These are phyloP conservation scores for Aspergillus arachidicola DNA, from an alignment of 2,329 filamentous ascomycete genomes.

Conservation along the genomic window DNA sequence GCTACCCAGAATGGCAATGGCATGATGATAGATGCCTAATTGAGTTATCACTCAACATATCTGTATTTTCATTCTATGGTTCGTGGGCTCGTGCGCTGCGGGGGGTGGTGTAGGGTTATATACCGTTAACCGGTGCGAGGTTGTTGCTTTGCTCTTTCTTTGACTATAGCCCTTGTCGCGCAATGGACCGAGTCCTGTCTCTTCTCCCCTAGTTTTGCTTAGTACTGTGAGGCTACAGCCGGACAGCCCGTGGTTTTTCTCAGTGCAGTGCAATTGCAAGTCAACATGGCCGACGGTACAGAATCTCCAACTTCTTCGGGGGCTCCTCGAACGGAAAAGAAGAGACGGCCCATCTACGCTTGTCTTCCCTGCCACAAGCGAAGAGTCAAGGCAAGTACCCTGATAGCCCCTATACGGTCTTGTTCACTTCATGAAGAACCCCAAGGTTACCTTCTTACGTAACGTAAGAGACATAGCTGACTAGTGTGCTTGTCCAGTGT, in stretches of 20 bases:
- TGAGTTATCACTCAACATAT: neutral
- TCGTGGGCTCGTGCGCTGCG: neutral
- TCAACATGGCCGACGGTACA: neutral
- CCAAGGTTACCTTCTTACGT: neutral
- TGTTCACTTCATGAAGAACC: neutral
- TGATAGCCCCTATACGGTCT: neutral
- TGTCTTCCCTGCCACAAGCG: slow-evolving; percentile 2
- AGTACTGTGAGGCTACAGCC: neutral
- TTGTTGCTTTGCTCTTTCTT: neutral
- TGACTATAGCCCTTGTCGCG: neutral
- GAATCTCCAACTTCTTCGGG: neutral
- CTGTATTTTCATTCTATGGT: neutral
- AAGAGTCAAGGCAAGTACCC: slow-evolving; percentile 1
- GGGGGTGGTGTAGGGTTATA: neutral
- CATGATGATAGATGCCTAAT: slow-evolving; percentile 3
- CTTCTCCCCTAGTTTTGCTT: neutral
- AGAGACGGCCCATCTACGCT: slow-evolving; percentile 1
- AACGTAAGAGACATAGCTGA: neutral
- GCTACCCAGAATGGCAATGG: neutral
- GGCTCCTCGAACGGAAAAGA: neutral
- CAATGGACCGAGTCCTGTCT: neutral
- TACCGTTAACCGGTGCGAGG: neutral
- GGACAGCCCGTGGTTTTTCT: neutral
- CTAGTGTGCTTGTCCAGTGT: neutral
- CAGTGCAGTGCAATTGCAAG: neutral